phyloP scores from a whole-genome alignment of 148 eudicot genomes.

The Euryodendron excelsum region DNA sequence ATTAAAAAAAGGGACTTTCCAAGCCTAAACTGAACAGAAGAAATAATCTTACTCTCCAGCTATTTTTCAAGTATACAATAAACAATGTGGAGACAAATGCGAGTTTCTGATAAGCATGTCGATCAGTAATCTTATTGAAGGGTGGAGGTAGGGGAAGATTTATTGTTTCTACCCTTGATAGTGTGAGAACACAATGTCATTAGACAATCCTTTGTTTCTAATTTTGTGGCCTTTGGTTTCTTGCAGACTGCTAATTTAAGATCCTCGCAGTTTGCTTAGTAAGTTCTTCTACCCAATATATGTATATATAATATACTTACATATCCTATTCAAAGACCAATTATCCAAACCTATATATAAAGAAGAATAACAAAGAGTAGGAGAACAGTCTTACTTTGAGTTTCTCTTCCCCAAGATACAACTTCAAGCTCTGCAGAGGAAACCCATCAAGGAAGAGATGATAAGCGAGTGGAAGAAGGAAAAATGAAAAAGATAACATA shows the following conservation, averaged over 20 bases:
- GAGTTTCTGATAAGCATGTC: too few relatives aligned
- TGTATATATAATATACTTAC: not conserved
- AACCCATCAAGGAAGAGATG: not conserved
- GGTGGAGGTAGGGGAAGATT: not conserved
- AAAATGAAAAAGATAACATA: not conserved
- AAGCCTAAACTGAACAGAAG: not conserved
- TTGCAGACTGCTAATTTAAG: not conserved
- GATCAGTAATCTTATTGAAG: not conserved
- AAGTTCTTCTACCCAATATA: not conserved
- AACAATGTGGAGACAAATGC: too few relatives aligned
- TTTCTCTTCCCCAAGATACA: constrained; percentile 77
- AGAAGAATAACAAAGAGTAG: not conserved
- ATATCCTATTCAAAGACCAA: not conserved
- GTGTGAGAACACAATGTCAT: not conserved
- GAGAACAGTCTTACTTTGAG: constrained; percentile 59
- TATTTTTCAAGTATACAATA: not conserved
- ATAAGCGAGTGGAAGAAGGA: not conserved
- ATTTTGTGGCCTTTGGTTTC: not conserved
- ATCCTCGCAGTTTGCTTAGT: not conserved
- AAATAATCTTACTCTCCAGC: not conserved
- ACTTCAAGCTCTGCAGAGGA: constrained; percentile 74
- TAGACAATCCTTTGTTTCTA: not conserved
- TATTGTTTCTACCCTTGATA: not conserved
- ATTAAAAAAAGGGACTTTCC: not conserved
- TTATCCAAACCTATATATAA: not conserved